These are phyloP conservation scores for Hippophae tibetana DNA, from an alignment of 306 rosid genomes.

Conservation along the genomic window DNA sequence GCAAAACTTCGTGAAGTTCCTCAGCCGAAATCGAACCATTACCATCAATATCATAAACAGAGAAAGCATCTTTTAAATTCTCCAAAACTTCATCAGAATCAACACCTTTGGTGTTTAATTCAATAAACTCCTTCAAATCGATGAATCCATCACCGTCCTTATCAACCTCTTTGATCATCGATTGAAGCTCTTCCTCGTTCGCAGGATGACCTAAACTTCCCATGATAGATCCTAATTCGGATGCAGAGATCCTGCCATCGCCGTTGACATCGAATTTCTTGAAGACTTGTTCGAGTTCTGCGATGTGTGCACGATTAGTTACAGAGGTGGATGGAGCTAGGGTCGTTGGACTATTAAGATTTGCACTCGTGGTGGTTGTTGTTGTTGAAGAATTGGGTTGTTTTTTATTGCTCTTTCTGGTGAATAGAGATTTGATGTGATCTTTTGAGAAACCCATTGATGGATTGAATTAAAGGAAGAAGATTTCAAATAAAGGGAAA, in stretches of 20 bases:
- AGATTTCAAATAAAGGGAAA: too few relatives aligned
- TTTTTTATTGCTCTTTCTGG: too few relatives aligned
- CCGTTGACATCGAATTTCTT: constrained; percentile 77
- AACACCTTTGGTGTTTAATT: constrained; percentile 69
- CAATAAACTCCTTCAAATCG: constrained; percentile 62
- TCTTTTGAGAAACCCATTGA: too few relatives aligned
- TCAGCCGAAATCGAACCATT: constrained; percentile 85
- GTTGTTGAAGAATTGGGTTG: background rate
- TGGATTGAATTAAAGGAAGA: too few relatives aligned
- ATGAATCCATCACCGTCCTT: constrained; percentile 83
- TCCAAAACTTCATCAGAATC: constrained; percentile 63
- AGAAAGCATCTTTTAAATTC: constrained; percentile 74
- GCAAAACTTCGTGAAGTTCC: constrained; percentile 62
- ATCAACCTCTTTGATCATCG: constrained; percentile 71
- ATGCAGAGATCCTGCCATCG: constrained; percentile 79
- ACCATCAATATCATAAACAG: constrained; percentile 73
- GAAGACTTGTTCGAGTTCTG: constrained; percentile 73
- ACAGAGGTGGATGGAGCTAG: constrained; percentile 37
- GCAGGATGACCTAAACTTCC: constrained; percentile 52
- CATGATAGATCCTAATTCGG: constrained; percentile 73
- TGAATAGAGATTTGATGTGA: too few relatives aligned
- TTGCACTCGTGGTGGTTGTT: background rate
- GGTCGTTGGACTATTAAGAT: background rate
- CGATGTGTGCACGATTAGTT: constrained; percentile 29
- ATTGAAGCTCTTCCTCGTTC: constrained; percentile 45